These are phyloP conservation scores for Zelonia costaricensis DNA, from an alignment of 208 protist genomes.

Conservation along the genomic window DNA sequence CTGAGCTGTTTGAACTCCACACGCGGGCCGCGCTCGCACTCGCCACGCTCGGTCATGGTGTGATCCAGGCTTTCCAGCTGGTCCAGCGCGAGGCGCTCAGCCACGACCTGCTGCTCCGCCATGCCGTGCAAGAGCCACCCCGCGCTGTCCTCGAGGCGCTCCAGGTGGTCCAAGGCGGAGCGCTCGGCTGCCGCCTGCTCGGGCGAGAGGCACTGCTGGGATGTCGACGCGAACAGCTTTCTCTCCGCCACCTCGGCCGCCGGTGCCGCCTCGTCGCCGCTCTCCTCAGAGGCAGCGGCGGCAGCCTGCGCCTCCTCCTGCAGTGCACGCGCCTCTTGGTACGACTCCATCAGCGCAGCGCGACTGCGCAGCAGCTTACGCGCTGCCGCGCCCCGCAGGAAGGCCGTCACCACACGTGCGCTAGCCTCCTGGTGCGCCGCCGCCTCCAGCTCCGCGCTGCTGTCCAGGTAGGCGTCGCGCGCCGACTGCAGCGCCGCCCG, in stretches of 20 bases:
- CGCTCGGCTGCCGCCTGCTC: slow-evolving; percentile 10
- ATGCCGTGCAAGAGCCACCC: no score
- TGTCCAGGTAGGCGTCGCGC: slow-evolving; percentile 24
- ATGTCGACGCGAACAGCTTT: no score
- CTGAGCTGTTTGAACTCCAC: background rate
- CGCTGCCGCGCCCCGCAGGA: slow-evolving; percentile 24
- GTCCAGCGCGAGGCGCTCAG: background rate
- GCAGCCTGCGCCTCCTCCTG: slow-evolving; percentile 9
- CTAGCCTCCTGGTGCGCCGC: slow-evolving; percentile 17
- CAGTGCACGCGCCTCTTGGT: slow-evolving; percentile 23
- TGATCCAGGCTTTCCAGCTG: background rate
- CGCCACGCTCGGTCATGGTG: background rate
- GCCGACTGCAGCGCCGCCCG: slow-evolving; percentile 3
- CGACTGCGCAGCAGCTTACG: slow-evolving; percentile 8
- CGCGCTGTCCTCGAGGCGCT: background rate
- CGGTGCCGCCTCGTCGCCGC: background rate
- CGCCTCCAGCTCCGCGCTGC: slow-evolving; percentile 4
- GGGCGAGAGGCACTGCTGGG: background rate
- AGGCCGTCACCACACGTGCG: slow-evolving; percentile 20
- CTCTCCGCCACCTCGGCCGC: no score
- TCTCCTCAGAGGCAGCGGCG: background rate
- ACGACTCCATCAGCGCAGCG: slow-evolving; percentile 2
- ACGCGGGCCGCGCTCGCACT: background rate
- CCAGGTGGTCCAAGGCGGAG: background rate
- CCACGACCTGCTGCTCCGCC: slow-evolving; percentile 2